Base-by-base conservation (phyloP, 1,284 basidiomycete species). In the Xerocomus minutiporus region DNA sequence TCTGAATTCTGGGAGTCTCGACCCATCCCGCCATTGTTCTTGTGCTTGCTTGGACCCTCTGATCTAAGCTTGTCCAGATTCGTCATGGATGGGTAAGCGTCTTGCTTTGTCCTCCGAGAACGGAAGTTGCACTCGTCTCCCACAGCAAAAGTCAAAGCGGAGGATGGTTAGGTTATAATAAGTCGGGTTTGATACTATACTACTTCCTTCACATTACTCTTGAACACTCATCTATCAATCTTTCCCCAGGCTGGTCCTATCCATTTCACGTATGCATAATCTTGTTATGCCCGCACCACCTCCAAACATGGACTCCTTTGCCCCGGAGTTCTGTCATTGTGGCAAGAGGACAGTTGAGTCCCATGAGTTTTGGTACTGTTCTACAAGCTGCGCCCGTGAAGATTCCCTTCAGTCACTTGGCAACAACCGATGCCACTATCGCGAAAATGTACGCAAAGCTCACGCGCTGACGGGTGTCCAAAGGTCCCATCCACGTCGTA, bases 361-460 rank as follows among this genome's bases (percentile, higher is more conserved):
- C n/a, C 68, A 67, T 28, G 67, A 70, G 0, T 66, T 58, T 38
- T 68, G 49, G 52, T 70, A 56, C 38, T 67, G 65, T 35, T 70
- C 68, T 20, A 55, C 51, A 1, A 2, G 51, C 0, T 69, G 68
- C 11, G 68, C 68, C 8, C 65, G 58, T 23, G 31, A 15, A 8
- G 68, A 70, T 28, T 50, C 68, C 29, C 60, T 69, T n/a, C 56
- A 58, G 15, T 62, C 65, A 3, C 64, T 70, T 20, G 59, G 47
- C 7, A 47, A 50, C 7, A 47, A 54, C 5, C 40, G 62, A 13
- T 58, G 51, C 29, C 68, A 67, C 26, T 67, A 67, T 46, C 68
- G 65, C 29, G 42, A 52, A 0, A 51, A 56, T 26, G 50, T 67
- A 13, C 59, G 50, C 20, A 41, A 29, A 4, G 64, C 63, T 32